Evolutionary conservation across 352 stramenopile genomes (phyloP), one percentile per base, ranked within the genome.

Genomic region (Globisporangium heterothallicum): DNA sequence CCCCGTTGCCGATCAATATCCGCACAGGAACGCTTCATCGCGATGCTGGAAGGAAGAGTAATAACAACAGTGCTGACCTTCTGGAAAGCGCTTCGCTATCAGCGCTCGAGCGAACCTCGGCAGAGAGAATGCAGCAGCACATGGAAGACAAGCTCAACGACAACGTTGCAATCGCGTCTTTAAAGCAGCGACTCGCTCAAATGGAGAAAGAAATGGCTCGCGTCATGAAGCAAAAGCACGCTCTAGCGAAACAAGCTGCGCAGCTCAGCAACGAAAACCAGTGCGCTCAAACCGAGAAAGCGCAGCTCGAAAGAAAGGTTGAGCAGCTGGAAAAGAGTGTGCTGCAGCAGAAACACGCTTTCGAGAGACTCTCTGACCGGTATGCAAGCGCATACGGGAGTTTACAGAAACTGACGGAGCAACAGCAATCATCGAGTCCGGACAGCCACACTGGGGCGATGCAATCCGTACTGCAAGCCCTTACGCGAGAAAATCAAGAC

Each of bases 401-500:
- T 34, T 50, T 91, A 18, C 66, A 84, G 42, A 87, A 78, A 46
- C 58, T 90, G 4, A 57, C 64, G 2, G 72, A 84, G 21, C 64
- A 67, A 13, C 59, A 64, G 18, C 64, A 67, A 36, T 55, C 43
- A 10, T 30, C 30, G 7, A 42, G 25, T 4, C 42, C 60, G 14
- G 60, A 61, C 26, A 51, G 51, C 29, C 24, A 64, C 49, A 49
- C 49, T 2, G 41, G 26, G 1, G 48, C 63, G 2, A 40, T 73
- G 19, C 76, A 91, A 8, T 64, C 58, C 6, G 66, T 81, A 2
- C 49, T 91, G 2, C 70, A 86, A 27, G 70, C 67, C 1, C 66
- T 91, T 12, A 63, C 72, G n/a, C 64, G 68, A 13, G 77, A 91
- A 49, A 91, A 88, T 42, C 77, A 88, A 25, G 77, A 88, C 22